Conservation (phyloP, 768 basidiomycete genomes). For the Chiua virens region DNA sequence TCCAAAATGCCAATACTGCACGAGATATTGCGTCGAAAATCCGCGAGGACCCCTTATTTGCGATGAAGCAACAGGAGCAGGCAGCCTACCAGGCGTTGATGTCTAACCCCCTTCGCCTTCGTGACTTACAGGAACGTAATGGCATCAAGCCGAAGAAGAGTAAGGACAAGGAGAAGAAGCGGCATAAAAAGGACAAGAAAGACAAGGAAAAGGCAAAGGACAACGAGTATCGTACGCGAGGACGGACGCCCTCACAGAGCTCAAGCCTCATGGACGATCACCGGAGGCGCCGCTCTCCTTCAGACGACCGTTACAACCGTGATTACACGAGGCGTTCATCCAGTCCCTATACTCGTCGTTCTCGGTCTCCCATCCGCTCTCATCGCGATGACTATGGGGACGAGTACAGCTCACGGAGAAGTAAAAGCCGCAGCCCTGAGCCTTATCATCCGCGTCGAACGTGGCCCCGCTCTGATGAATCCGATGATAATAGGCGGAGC, state of each 20-base stretch:
- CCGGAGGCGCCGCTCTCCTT: constrained; percentile 31
- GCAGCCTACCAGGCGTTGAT: constrained; percentile 84
- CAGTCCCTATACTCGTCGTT: constrained; percentile 46
- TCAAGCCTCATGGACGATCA: constrained; percentile 27
- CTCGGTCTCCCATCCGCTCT: constrained; percentile 45
- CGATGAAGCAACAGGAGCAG: constrained; percentile 98
- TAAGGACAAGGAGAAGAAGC: constrained; percentile 58
- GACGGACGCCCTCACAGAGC: constrained; percentile 31
- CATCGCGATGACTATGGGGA: constrained; percentile 20
- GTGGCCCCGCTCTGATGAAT: constrained; percentile 55
- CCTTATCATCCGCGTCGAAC: constrained; percentile 23
- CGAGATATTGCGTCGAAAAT: constrained; percentile 93
- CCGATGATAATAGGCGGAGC: constrained; percentile 40
- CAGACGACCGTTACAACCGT: constrained; percentile 28
- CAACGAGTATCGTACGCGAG: constrained; percentile 35
- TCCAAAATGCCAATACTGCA: constrained; percentile 88
- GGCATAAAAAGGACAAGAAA: constrained; percentile 50
- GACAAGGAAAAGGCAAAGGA: constrained; percentile 23
- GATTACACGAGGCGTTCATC: constrained; percentile 39
- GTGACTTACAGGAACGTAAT: constrained; percentile 76
- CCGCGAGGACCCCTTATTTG: constrained; percentile 94
- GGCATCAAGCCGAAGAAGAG: constrained; percentile 83
- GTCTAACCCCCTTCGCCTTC: constrained; percentile 81
- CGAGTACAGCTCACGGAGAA: constrained; percentile 26
- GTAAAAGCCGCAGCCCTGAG: constrained; percentile 32